Percentiles rank a stretch among this genome's conserved stretches.
Evolutionary conservation across 2,329 filamentous ascomycete species (phyloP).

Genomic region (Sporothrix mexicana): DNA sequence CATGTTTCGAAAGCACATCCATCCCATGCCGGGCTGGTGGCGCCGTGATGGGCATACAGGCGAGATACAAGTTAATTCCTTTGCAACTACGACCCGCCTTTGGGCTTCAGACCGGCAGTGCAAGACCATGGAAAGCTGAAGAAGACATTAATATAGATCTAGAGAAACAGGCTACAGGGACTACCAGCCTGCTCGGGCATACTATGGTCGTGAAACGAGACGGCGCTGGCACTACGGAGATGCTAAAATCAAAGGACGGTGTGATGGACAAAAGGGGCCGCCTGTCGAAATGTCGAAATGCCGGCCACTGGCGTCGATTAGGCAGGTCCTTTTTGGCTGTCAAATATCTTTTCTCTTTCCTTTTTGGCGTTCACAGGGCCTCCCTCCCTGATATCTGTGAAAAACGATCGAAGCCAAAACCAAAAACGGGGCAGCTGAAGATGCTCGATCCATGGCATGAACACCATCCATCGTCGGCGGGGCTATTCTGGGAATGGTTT

Average conservation of each 20-base stretch:
- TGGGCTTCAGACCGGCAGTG: neutral
- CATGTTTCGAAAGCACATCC: conserved; percentile 22
- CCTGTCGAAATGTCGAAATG: neutral
- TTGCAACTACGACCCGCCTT: neutral
- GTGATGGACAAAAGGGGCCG: neutral
- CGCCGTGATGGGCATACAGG: neutral
- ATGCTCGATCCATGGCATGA: neutral
- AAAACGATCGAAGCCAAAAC: neutral
- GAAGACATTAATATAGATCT: no score
- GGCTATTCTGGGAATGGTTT: neutral
- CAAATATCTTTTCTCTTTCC: neutral
- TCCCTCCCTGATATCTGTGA: neutral
- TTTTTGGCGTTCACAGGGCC: no score
- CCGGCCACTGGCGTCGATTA: neutral
- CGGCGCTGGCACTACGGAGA: conserved; percentile 12
- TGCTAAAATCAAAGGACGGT: neutral
- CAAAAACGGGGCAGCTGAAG: conserved; percentile 8
- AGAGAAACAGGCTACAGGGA: no score
- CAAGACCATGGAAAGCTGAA: conserved; percentile 14
- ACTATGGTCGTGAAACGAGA: conserved; percentile 25
- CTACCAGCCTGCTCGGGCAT: neutral
- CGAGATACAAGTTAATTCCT: neutral
- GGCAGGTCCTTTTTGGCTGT: neutral
- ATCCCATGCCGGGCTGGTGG: neutral
- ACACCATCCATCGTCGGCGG: conserved; percentile 17